phyloP scores from a whole-genome alignment of 441 rosid genomes.

The Pelargonium citronellum region DNA sequence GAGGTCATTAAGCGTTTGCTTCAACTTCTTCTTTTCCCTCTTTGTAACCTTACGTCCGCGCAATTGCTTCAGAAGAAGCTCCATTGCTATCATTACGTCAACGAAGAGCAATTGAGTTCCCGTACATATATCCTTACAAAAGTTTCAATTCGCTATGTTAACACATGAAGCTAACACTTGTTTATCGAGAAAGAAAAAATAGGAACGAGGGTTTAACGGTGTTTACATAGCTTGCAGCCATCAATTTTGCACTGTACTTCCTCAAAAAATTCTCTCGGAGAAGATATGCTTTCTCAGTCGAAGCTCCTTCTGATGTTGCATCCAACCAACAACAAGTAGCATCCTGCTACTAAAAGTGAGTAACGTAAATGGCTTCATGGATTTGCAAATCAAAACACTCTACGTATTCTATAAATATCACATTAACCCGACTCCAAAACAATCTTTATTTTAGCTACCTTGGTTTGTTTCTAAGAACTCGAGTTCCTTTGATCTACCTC shows the following conservation, averaged over 20 bases:
- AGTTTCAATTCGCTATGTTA: conserved; percentile 11
- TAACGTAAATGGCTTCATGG: neutral
- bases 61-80: conserved; percentile 41
- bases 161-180: neutral
- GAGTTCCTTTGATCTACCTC: too few species aligned
- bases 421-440: too few species aligned
- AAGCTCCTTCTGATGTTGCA: conserved; percentile 17
- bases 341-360: conserved; percentile 26
- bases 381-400: too few species aligned
- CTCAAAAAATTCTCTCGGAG: conserved; percentile 30
- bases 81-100: conserved; percentile 40
- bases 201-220: conserved; percentile 4
- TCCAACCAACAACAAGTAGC: conserved; percentile 20
- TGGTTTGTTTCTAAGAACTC: too few species aligned
- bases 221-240: conserved; percentile 40
- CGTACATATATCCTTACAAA: conserved; percentile 43
- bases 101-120: conserved; percentile 56
- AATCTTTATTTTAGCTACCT: too few species aligned
- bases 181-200: neutral
- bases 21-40: conserved; percentile 42
- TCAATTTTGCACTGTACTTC: conserved; percentile 41
- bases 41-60: conserved; percentile 33
- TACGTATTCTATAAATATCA: too few species aligned
- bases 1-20: conserved; percentile 46
- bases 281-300: conserved; percentile 20